Evolutionary conservation across 2,329 filamentous ascomycete genomes (phyloP), one percentile per base, ranked within the genome.

Genomic region (Ceratocystis destructans): DNA sequence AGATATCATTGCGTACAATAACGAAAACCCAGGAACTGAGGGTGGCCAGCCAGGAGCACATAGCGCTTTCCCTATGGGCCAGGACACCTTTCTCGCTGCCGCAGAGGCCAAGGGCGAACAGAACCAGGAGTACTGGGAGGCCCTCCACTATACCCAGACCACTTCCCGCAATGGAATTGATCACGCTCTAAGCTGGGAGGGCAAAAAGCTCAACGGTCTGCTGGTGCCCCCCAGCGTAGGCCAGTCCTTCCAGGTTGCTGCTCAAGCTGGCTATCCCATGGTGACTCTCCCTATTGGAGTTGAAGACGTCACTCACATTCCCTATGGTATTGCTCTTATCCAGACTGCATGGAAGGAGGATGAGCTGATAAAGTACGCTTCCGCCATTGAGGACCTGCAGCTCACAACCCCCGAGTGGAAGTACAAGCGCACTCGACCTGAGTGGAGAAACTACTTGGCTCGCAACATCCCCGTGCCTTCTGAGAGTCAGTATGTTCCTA

Each of bases 261-360:
- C 88, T 0, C 87, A 90, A 74, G 88, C 88, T 5, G 87, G 87
- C 0, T 91, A 90, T 71, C 88, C 87, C 0, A 80, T 88, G 72
- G 78, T 90, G 62, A 89, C 87, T 0, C 72, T 91, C 0, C 88
- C 88, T 0, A 84, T 80, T 0, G 85, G 85, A 0, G 76, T 83
- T 5, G 77, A 81, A 69, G 75, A 73, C 12, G 80, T 79, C 3
- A 67, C 64, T 22, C 59, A 64, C 22, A 68, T 69, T 20, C 61
- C 64, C 6, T 76, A 74, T 1, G 82, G 83, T 5, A 72, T 87
- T 33, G 82, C 78, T 0, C 76, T 87, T 73, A 74, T 78, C 73
- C 77, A 83, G 64, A 87, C 83, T 1, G 85, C 84, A 0, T 87
- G 81, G 78, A 79, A 76, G 0, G 86, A 88, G 72, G 75, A 74